Conservation (phyloP, 495 filamentous ascomycete genomes). For the Hypoxylon intermedium region DNA sequence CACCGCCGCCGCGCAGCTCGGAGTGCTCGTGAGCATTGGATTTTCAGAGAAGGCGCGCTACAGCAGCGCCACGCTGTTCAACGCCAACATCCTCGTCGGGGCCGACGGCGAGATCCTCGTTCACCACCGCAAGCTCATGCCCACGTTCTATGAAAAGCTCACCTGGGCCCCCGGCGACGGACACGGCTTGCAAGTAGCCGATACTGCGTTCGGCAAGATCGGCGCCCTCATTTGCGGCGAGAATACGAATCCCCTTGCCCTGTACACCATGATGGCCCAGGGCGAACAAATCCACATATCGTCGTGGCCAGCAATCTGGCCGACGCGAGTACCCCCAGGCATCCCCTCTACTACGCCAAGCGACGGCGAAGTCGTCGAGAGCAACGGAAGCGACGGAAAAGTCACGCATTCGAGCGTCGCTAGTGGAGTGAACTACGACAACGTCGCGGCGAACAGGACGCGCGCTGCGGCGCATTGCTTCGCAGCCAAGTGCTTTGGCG, state of each 20-base stretch:
- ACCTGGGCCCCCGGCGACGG: conserved; percentile 49
- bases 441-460: conserved; percentile 49
- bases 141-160: conserved; percentile 51
- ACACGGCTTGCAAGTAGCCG: conserved; percentile 39
- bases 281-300: conserved; percentile 45
- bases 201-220: conserved; percentile 38
- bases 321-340: conserved; percentile 42
- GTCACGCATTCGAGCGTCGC: conserved; percentile 1
- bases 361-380: conserved; percentile 6
- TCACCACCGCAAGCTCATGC: conserved; percentile 50
- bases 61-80: conserved; percentile 47
- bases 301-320: conserved; percentile 45
- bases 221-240: conserved; percentile 50
- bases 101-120: conserved; percentile 40
- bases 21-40: conserved; percentile 44
- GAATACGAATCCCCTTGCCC: conserved; percentile 49
- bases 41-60: conserved; percentile 43
- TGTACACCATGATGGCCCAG: conserved; percentile 40
- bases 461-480: conserved; percentile 55
- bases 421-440: conserved; percentile 46
- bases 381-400: not conserved
- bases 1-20: conserved; percentile 27
- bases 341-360: conserved; percentile 20
- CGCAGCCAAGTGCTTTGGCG: conserved; percentile 55
- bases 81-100: conserved; percentile 47